Percentiles rank a stretch among this genome's conserved stretches.
phyloP scores from a whole-genome alignment of 2,329 filamentous ascomycete genomes.

The Cytospora mali region DNA sequence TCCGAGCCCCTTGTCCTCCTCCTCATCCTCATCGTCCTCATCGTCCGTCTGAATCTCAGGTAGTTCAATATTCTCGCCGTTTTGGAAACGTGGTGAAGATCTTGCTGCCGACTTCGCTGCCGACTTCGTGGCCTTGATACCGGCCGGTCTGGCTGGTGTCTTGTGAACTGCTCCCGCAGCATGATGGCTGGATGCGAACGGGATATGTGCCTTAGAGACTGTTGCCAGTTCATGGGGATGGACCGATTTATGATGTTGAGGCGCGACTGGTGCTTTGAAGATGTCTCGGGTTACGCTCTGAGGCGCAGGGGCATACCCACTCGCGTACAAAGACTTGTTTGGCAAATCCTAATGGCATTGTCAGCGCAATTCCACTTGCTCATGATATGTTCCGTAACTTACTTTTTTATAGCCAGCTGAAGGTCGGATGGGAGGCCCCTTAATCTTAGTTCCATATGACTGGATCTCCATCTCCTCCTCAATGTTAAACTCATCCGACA shows the following conservation, averaged over 20 bases:
- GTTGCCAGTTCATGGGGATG: conserved; percentile 85
- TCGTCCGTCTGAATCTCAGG: conserved; percentile 96
- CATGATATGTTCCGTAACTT: conserved; percentile 33
- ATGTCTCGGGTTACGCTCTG: conserved; percentile 57
- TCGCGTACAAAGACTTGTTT: conserved; percentile 61
- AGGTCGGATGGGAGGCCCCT: conserved; percentile 82
- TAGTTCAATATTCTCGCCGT: conserved; percentile 86
- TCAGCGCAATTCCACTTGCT: conserved; percentile 38
- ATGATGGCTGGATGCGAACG: conserved; percentile 75
- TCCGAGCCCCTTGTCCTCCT: conserved; percentile 53
- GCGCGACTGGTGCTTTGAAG: conserved; percentile 66
- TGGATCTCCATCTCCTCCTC: conserved; percentile 60
- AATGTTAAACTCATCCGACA: conserved; percentile 67
- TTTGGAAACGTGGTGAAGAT: conserved; percentile 83
- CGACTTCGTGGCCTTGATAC: conserved; percentile 53
- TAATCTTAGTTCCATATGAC: conserved; percentile 62
- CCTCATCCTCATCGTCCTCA: conserved; percentile 77
- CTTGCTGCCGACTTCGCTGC: conserved; percentile 62
- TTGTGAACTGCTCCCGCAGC: conserved; percentile 61
- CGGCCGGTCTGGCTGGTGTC: conserved; percentile 64
- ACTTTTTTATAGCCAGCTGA: conserved; percentile 73
- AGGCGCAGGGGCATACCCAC: conserved; percentile 63
- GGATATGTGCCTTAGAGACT: conserved; percentile 84
- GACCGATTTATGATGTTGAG: conserved; percentile 67
- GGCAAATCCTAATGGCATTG: conserved; percentile 55